These are phyloP conservation scores for Omphalea diandra DNA, from an alignment of 441 rosid species.

Conservation along the genomic window DNA sequence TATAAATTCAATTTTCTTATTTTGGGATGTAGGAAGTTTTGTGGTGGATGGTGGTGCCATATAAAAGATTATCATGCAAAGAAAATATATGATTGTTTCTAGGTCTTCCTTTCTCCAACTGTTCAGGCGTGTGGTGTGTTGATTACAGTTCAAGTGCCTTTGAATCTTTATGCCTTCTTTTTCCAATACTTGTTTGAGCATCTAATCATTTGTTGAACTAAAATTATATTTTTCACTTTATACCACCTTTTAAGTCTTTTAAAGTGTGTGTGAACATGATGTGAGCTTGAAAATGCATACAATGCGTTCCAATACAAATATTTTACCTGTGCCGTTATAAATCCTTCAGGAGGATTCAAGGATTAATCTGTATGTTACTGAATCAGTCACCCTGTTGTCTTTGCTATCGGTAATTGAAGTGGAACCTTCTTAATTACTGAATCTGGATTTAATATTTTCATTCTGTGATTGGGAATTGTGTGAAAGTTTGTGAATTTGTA, in stretches of 20 bases:
- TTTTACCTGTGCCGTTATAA: background rate
- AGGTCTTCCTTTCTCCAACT: background rate
- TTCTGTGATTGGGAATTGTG: background rate
- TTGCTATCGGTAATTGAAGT: background rate
- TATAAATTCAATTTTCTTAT: background rate
- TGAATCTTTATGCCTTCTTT: background rate
- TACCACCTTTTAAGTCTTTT: background rate
- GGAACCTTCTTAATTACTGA: background rate
- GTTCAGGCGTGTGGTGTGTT: background rate
- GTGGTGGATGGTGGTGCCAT: background rate
- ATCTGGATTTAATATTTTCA: background rate
- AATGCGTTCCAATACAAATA: background rate
- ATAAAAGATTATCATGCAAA: background rate
- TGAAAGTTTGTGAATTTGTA: background rate
- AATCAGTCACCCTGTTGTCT: background rate
- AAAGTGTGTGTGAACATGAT: background rate
- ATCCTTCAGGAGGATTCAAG: background rate
- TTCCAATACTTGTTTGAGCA: background rate
- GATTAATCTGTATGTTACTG: background rate
- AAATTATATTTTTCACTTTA: background rate
- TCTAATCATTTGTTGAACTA: background rate
- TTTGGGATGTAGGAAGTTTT: background rate
- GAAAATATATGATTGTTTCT: background rate
- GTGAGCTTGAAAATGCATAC: no score
- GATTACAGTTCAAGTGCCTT: background rate